phyloP scores from a whole-genome alignment of 2,329 filamentous ascomycete species.

The Calonectria hawksworthii region DNA sequence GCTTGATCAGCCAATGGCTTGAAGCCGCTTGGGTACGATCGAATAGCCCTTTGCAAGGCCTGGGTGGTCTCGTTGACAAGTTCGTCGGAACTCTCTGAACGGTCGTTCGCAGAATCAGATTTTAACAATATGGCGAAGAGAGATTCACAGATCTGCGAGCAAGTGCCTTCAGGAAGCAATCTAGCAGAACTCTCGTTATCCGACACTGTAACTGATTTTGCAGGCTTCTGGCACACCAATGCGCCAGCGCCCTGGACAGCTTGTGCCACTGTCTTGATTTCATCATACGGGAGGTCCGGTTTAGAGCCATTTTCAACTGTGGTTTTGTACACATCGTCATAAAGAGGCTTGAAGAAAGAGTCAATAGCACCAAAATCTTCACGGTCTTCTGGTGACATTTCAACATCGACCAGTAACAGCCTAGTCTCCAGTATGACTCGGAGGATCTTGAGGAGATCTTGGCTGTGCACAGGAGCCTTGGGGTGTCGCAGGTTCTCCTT shows the following conservation, averaged over 20 bases:
- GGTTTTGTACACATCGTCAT: conserved; percentile 59
- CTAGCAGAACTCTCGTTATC: conserved; percentile 34
- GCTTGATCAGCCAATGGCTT: conserved; percentile 49
- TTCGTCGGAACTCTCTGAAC: conserved; percentile 48
- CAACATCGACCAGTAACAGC: conserved; percentile 53
- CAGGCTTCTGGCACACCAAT: conserved; percentile 57
- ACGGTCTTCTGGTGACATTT: conserved; percentile 53
- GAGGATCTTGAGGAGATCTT: conserved; percentile 66
- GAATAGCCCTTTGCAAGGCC: conserved; percentile 56
- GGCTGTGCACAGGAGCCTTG: conserved; percentile 64
- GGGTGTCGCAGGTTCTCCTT: conserved; percentile 65
- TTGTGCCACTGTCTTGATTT: conserved; percentile 58
- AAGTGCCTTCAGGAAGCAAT: conserved; percentile 52
- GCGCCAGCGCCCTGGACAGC: conserved; percentile 62
- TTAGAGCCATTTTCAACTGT: conserved; percentile 51
- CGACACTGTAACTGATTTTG: conserved; percentile 31
- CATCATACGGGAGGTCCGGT: conserved; percentile 51
- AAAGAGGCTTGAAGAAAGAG: conserved; percentile 56
- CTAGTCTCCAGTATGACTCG: conserved; percentile 65
- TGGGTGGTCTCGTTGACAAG: conserved; percentile 58
- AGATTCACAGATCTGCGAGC: conserved; percentile 55
- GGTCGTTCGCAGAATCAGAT: conserved; percentile 36
- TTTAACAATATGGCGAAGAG: conserved; percentile 50
- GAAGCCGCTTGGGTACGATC: conserved; percentile 54
- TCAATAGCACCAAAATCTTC: conserved; percentile 54